Evolutionary conservation across 495 filamentous ascomycete genomes (phyloP), one percentile per base, ranked within the genome.

Genomic region (Xylaria bambusicola): DNA sequence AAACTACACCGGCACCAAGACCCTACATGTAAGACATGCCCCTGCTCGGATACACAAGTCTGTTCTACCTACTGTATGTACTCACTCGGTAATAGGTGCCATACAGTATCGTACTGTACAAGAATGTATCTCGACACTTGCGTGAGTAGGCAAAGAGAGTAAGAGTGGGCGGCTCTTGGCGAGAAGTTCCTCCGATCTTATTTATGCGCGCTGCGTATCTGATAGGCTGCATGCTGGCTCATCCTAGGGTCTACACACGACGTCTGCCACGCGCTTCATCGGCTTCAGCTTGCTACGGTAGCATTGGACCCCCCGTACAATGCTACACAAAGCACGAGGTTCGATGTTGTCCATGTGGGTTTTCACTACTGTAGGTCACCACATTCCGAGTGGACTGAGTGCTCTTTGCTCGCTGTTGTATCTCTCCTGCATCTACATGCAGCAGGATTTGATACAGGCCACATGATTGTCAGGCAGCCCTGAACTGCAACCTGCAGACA

Each of bases 141-240:
- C n/a, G n/a, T n/a, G n/a, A n/a, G n/a, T n/a, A n/a, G n/a, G n/a
- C n/a, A n/a, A n/a, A n/a, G n/a, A 33, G 5, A 18, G 29, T 21
- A 17, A n/a, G n/a, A 12, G n/a, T 23, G 38, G 24, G 7, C 26
- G 21, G 27, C 27, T 35, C 56, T 46, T 52, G 49, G 46, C 47
- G 20, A 18, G 47, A 52, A 60, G 57, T 60, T 60, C 57, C 57
- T 60, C 57, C 57, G 57, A 26, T 59, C 57, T 60, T 60, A 60
- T 42, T 31, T 52, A 20, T 15, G 26, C 18, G 18, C 48, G 20
- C 29, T 35, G 51, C 35, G 4, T 41, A 17, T 6, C 31, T 13
- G 29, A 47, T 49, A 46, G 49, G 38, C 41, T n/a, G 2, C 29
- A 53, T 52, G 35, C 48, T 29, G 29, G 57, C 35, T n/a, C 18